A percentile compares a stretch with the other conserved stretches of the same genome.
phyloP scores from a whole-genome alignment of 441 rosid species.

The Macaranga tanarius region DNA sequence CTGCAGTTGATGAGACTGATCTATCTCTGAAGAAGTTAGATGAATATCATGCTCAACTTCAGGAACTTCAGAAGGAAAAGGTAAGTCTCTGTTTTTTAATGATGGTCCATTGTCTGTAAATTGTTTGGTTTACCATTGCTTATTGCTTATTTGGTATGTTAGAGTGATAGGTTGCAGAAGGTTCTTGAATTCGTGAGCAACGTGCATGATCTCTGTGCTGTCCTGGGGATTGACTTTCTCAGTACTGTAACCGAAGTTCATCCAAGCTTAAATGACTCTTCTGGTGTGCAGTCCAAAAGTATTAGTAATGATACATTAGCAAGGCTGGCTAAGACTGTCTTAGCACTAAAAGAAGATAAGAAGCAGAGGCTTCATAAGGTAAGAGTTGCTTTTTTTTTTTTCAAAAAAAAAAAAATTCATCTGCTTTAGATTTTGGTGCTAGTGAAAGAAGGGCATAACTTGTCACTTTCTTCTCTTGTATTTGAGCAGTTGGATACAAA shows the following conservation, averaged over 20 bases:
- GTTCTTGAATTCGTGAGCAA: constrained; percentile 90
- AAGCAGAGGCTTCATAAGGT: constrained; percentile 92
- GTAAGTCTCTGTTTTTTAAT: constrained; percentile 33
- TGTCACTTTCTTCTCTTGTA: background rate
- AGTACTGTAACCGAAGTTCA: constrained; percentile 87
- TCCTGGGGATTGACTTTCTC: constrained; percentile 90
- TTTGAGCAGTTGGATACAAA: background rate
- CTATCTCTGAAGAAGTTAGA: constrained; percentile 76
- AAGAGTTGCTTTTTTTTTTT: background rate
- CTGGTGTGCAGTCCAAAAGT: constrained; percentile 76
- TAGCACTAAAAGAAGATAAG: constrained; percentile 79
- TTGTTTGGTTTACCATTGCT: background rate
- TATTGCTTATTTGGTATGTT: constrained; percentile 35
- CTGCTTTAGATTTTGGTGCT: constrained; percentile 5
- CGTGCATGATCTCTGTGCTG: constrained; percentile 93
- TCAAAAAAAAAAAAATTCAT: too few species aligned
- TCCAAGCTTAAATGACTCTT: constrained; percentile 86
- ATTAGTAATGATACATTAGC: constrained; percentile 93
- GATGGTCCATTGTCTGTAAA: constrained; percentile 4
- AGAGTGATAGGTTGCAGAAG: constrained; percentile 92
- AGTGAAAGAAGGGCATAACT: background rate
- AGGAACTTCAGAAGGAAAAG: constrained; percentile 95
- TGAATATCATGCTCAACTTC: constrained; percentile 77
- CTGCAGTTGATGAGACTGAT: constrained; percentile 83
- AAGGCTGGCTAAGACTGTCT: constrained; percentile 80